Conservation (phyloP, 1,284 basidiomycete species). For the Bondarzewia mesenterica region DNA sequence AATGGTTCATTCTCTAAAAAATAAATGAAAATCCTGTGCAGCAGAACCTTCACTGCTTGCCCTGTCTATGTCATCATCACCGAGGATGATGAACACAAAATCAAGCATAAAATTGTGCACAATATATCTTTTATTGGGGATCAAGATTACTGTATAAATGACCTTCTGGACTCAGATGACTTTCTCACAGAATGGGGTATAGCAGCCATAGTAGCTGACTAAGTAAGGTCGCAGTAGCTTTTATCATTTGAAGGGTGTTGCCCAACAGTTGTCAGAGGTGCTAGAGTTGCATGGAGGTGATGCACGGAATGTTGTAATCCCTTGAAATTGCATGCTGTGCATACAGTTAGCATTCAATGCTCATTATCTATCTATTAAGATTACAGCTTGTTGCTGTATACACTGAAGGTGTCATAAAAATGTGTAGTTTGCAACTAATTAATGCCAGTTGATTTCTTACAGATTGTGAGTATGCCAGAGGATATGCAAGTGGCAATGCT, state of each 20-base stretch:
- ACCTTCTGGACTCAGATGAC: slow-evolving; percentile 20
- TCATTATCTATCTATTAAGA: no score
- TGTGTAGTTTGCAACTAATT: background rate
- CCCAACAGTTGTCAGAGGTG: background rate
- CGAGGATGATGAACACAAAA: slow-evolving; percentile 3
- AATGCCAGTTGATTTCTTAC: background rate
- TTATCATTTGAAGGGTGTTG: no score
- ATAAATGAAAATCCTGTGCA: slow-evolving; percentile 20
- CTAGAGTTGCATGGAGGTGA: no score
- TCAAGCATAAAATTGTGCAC: slow-evolving; percentile 9
- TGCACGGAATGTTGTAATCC: no score
- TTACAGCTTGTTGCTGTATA: background rate
- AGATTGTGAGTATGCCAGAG: slow-evolving; percentile 23
- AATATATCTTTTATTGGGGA: slow-evolving; percentile 10
- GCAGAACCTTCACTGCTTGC: slow-evolving; percentile 15
- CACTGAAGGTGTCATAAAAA: background rate
- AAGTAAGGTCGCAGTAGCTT: no score
- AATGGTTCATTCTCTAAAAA: slow-evolving; percentile 23
- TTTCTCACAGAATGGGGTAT: slow-evolving; percentile 24
- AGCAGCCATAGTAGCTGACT: slow-evolving; percentile 18
- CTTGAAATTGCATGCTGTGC: no score
- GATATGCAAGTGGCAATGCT: slow-evolving; percentile 25
- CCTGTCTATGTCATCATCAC: slow-evolving; percentile 16
- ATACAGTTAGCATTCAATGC: no score
- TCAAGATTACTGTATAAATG: slow-evolving; percentile 20